Evolutionary conservation across 2,329 filamentous ascomycete species (phyloP).

Genomic region (Ascocoryne sarcoides): DNA sequence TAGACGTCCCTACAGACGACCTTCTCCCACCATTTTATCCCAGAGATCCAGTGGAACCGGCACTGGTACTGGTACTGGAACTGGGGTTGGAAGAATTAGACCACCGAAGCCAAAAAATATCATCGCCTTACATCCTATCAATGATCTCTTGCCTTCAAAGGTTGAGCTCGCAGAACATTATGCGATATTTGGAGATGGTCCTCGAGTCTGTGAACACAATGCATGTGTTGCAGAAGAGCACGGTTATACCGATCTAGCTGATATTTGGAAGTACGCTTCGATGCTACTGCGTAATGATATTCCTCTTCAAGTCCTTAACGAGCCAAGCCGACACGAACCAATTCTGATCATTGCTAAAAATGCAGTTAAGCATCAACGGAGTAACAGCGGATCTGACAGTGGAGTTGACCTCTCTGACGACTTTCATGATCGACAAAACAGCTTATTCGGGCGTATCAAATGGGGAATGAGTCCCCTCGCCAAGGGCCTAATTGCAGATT

Average conservation of each 20-base stretch:
- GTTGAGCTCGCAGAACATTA: constrained; percentile 70
- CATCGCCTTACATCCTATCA: constrained; percentile 64
- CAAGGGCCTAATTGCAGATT: constrained; percentile 47
- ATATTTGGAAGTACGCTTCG: constrained; percentile 76
- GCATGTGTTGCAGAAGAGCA: constrained; percentile 65
- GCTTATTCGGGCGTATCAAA: constrained; percentile 51
- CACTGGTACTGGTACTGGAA: constrained; percentile 42
- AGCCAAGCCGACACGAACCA: constrained; percentile 44
- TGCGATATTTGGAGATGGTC: constrained; percentile 71
- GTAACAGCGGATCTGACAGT: constrained; percentile 37
- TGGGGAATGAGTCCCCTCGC: constrained; percentile 61
- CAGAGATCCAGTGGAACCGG: constrained; percentile 33
- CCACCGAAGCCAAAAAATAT: constrained; percentile 50
- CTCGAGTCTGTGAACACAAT: constrained; percentile 79
- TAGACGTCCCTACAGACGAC: constrained; percentile 19
- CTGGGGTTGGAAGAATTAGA: constrained; percentile 25
- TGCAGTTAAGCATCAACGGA: constrained; percentile 35
- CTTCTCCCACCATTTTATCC: constrained; percentile 26
- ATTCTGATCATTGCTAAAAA: constrained; percentile 59
- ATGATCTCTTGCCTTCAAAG: constrained; percentile 68
- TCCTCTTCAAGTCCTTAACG: constrained; percentile 55
- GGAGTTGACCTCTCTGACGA: constrained; percentile 40
- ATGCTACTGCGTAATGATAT: constrained; percentile 71
- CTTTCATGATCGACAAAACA: constrained; percentile 10
- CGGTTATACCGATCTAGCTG: constrained; percentile 61